A percentile compares a stretch with the other conserved stretches of the same genome.
These are phyloP conservation scores for Fraxinus sp. DNA, from an alignment of 305 asterid genomes.

Conservation along the genomic window DNA sequence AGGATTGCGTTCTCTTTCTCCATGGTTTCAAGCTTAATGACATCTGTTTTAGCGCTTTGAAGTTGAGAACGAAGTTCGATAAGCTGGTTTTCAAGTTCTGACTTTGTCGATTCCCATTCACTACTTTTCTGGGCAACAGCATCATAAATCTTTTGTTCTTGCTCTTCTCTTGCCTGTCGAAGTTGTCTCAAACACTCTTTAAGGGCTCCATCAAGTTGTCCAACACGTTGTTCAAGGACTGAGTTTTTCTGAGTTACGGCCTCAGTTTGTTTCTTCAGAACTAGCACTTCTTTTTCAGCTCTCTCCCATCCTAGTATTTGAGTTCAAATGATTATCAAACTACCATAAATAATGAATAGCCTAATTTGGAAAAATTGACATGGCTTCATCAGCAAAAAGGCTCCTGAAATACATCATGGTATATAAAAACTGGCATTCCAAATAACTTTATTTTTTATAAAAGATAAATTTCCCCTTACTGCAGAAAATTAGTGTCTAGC, in stretches of 20 bases:
- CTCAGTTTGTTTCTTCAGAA: constrained; percentile 66
- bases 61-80: constrained; percentile 51
- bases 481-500: not conserved
- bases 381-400: not conserved
- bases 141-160: constrained; percentile 55
- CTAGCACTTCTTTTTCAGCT: constrained; percentile 72
- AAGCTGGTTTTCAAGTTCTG: constrained; percentile 57
- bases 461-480: not conserved
- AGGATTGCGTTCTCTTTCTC: constrained; percentile 68
- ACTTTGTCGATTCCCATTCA: constrained; percentile 55
- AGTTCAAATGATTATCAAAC: constrained; percentile 13
- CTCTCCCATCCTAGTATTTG: constrained; percentile 79
- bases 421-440: not conserved
- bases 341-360: not conserved
- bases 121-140: constrained; percentile 38
- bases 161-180: constrained; percentile 78
- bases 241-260: constrained; percentile 46
- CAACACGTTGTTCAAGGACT: constrained; percentile 64
- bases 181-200: constrained; percentile 91
- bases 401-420: not conserved
- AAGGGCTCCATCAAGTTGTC: constrained; percentile 83
- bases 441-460: not conserved
- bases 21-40: constrained; percentile 51
- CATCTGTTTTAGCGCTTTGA: constrained; percentile 43
- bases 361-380: not conserved